phyloP scores from a whole-genome alignment of 352 stramenopile species.

The Globisporangium parvum region DNA sequence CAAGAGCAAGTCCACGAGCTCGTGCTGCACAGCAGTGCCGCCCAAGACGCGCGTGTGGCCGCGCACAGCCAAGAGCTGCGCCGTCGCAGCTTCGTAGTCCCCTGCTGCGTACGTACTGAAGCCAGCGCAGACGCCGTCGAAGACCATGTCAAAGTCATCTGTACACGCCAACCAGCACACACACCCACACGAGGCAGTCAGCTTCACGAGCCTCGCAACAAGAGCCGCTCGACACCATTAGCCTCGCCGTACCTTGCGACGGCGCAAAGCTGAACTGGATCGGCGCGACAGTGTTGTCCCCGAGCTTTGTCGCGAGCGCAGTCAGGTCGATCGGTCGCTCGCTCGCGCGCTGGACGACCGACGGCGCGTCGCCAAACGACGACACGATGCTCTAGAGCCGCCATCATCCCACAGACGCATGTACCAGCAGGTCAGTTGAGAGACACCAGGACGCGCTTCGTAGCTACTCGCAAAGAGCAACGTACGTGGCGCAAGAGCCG shows the following conservation, averaged over 20 bases:
- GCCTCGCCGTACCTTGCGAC: constrained; percentile 21
- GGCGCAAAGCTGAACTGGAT: constrained; percentile 59
- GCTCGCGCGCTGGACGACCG: constrained; percentile 15
- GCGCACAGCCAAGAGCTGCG: constrained; percentile 50
- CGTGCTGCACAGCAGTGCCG: constrained; percentile 62
- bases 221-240: too few relatives aligned
- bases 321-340: constrained; percentile 32
- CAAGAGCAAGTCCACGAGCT: constrained; percentile 68
- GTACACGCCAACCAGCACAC: neutral
- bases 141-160: constrained; percentile 42
- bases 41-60: constrained; percentile 66
- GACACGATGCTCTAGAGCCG: constrained; percentile 47
- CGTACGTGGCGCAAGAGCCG: constrained; percentile 55
- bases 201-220: too few relatives aligned
- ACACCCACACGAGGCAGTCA: too few relatives aligned
- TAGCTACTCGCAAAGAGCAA: neutral
- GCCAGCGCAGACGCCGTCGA: constrained; percentile 45
- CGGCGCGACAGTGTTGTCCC: constrained; percentile 14
- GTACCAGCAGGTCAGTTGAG: neutral
- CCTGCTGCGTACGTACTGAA: constrained; percentile 68
- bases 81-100: constrained; percentile 47
- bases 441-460: constrained; percentile 7
- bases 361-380: constrained; percentile 25
- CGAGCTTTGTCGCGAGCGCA: constrained; percentile 33
- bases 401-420: neutral